Evolutionary conservation across 2,329 filamentous ascomycete species (phyloP), one percentile per base, ranked within the genome.

Genomic region (Cladorrhinum sp.): DNA sequence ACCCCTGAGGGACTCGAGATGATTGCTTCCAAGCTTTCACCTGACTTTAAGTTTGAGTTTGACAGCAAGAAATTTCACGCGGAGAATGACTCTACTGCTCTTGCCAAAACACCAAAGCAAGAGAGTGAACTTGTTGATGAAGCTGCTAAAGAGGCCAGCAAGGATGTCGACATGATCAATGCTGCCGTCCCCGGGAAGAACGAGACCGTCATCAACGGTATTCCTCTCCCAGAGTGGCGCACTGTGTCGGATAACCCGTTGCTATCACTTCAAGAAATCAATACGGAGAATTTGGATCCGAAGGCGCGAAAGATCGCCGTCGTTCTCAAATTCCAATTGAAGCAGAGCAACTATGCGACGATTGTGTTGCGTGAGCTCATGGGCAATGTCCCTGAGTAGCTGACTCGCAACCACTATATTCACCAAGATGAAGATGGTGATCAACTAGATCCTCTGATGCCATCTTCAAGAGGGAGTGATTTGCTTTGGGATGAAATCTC

Each of bases 291-390:
- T 57, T 57, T 64, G 23, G 59, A 63, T 16, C 60, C 61, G 3
- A 36, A 41, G n/a, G 68, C 66, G 2, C 52, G 57, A 54, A 72
- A 74, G 62, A 70, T 76, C 61, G 73, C 73, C 18, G 74, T 76
- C 7, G 68, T 71, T 7, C 70, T 76, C 29, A 74, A 74, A 60
- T 75, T 76, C 59, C 70, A 72, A 36, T 67, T 76, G 7, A 70
- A 68, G 55, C 61, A 69, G 16, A 76, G 74, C 68, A 75, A 74
- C 65, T 76, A 76, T 50, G 74, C 74, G 1, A 76, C 74, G 13
- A 67, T 76, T 58, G 73, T 74, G 22, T 68, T 76, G 23, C 72
- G 74, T 1, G 74, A 75, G 66, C 71, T 75, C 50, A 69, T 68
- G 66, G 67, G 67, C 53, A 64, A 64, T n/a, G 58, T 53, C 7